Conservation (phyloP, 495 filamentous ascomycete species). For the Penicillium odoratum region DNA sequence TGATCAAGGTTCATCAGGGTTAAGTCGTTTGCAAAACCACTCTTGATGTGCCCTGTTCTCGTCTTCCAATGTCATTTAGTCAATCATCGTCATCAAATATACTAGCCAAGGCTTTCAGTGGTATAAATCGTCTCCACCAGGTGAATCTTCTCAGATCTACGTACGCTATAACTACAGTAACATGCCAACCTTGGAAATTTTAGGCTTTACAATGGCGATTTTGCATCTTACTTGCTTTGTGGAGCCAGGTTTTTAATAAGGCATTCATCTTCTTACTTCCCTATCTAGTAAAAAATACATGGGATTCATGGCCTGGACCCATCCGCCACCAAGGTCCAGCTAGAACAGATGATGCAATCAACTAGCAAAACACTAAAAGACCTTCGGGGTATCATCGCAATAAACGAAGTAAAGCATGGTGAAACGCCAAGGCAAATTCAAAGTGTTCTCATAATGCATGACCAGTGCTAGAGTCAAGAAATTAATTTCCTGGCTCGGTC, state of each 20-base stretch:
- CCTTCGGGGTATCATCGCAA: not conserved
- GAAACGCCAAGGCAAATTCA: not conserved
- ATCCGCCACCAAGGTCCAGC: not conserved
- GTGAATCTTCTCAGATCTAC: too few relatives aligned
- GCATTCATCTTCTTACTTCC: not conserved
- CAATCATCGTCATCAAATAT: too few relatives aligned
- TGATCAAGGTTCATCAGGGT: conserved; percentile 1
- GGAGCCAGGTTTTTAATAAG: not conserved
- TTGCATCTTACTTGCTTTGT: not conserved
- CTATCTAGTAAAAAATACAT: not conserved
- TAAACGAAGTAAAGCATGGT: not conserved
- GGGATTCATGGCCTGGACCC: not conserved
- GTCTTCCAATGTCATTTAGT: not conserved
- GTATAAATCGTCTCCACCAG: too few relatives aligned
- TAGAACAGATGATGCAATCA: not conserved
- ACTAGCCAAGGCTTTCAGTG: too few relatives aligned
- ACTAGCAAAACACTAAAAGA: not conserved
- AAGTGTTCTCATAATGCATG: not conserved
- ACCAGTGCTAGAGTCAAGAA: not conserved
- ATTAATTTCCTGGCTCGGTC: not conserved
- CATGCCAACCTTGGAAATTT: too few relatives aligned
- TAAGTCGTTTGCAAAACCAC: conserved; percentile 2
- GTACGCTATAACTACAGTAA: too few relatives aligned
- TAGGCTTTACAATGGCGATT: too few relatives aligned
- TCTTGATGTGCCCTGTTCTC: not conserved